Conservation (phyloP, 2,329 filamentous ascomycete species). For the Claviceps pazoutovae region DNA sequence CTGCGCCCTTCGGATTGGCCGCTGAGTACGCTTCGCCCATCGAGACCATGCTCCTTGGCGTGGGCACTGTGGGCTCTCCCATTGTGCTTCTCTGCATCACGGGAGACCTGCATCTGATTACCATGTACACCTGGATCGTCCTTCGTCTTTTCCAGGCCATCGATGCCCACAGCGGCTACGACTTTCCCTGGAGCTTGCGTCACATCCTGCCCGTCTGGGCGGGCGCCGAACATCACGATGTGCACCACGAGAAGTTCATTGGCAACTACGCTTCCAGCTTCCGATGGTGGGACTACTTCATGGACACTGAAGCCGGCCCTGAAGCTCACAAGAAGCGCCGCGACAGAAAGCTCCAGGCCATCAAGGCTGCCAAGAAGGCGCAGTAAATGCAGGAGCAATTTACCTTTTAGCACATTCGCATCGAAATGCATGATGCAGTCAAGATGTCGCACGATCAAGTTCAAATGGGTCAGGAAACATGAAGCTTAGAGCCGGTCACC, state of each 20-base stretch:
- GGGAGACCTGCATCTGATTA: constrained; percentile 80
- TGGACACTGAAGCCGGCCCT: constrained; percentile 86
- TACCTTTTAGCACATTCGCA: background rate
- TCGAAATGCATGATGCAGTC: background rate
- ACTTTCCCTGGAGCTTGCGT: constrained; percentile 94
- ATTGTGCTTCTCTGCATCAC: constrained; percentile 75
- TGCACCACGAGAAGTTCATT: constrained; percentile 96
- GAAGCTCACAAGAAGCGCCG: constrained; percentile 75
- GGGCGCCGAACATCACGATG: constrained; percentile 88
- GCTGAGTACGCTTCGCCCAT: constrained; percentile 97
- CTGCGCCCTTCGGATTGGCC: constrained; percentile 87
- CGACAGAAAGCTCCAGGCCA: constrained; percentile 56
- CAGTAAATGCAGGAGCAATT: constrained; percentile 32
- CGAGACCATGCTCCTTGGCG: constrained; percentile 86
- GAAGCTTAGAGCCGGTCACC: background rate
- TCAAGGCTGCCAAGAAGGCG: constrained; percentile 48
- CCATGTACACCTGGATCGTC: constrained; percentile 96
- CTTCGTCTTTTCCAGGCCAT: constrained; percentile 93
- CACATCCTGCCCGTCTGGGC: constrained; percentile 97
- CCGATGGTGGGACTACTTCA: constrained; percentile 93
- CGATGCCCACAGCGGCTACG: constrained; percentile 93
- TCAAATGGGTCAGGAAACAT: background rate
- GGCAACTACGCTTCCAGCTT: constrained; percentile 97
- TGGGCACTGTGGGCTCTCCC: constrained; percentile 71
- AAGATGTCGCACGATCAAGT: background rate